A percentile compares a stretch with the other conserved stretches of the same genome.
Conservation (phyloP, 2,329 filamentous ascomycete species). For the Epichloe sp. region DNA sequence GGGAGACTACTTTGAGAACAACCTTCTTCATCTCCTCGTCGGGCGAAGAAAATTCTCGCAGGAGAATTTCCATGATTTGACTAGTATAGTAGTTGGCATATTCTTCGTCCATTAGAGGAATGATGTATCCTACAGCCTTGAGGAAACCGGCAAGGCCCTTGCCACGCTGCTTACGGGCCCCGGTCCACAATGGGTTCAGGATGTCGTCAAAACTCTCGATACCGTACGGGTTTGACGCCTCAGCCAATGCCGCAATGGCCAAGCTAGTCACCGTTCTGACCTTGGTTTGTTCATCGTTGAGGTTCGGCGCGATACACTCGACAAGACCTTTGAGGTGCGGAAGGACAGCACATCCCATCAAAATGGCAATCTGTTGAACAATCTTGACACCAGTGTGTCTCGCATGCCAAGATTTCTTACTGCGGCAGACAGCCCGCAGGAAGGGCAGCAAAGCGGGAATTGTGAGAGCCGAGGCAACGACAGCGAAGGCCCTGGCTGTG, state of each 20-base stretch:
- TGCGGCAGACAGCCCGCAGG: conserved; percentile 86
- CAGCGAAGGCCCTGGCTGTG: conserved; percentile 89
- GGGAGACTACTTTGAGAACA: conserved; percentile 90
- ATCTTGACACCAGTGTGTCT: conserved; percentile 98
- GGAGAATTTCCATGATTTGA: conserved; percentile 96
- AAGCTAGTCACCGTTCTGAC: conserved; percentile 92
- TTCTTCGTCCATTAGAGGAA: conserved; percentile 98
- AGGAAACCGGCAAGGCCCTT: conserved; percentile 93
- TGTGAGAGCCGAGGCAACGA: conserved; percentile 89
- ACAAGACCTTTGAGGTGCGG: conserved; percentile 93
- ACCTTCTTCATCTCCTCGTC: conserved; percentile 99
- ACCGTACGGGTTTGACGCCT: conserved; percentile 95
- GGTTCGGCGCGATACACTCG: conserved; percentile 88
- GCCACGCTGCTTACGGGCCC: conserved; percentile 87
- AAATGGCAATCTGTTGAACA: conserved; percentile 93
- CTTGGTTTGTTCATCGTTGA: conserved; percentile 97
- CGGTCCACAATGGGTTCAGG: conserved; percentile 92
- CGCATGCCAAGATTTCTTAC: conserved; percentile 98
- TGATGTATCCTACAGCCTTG: conserved; percentile 96
- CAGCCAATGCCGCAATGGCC: conserved; percentile 85
- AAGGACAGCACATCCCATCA: conserved; percentile 95
- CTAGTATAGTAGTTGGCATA: conserved; percentile 98
- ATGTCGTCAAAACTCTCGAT: conserved; percentile 99
- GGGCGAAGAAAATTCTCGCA: conserved; percentile 89
- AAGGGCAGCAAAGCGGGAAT: conserved; percentile 94